phyloP scores from a whole-genome alignment of 2,329 filamentous ascomycete genomes.

The Ilyonectria robusta region DNA sequence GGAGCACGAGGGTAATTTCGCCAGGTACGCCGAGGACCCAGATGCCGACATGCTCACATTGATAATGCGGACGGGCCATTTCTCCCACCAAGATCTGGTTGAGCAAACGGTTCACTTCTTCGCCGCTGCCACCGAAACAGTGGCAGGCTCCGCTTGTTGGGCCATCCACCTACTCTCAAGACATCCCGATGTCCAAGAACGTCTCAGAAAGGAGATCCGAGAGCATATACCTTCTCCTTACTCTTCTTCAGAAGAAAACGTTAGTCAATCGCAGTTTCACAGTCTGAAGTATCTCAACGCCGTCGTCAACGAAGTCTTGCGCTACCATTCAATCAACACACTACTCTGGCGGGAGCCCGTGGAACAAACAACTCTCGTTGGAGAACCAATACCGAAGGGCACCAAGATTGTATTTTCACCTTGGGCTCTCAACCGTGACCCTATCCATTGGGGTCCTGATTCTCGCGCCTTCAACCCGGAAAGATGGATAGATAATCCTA shows the following conservation, averaged over 20 bases:
- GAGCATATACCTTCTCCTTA: constrained; percentile 15
- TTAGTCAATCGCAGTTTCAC: no score
- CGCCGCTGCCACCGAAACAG: constrained; percentile 15
- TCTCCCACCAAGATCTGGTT: constrained; percentile 12
- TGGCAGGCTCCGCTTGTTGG: constrained; percentile 11
- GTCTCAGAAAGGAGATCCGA: constrained; percentile 9
- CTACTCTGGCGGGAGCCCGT: not conserved
- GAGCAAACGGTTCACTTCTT: constrained; percentile 19
- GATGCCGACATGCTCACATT: not conserved
- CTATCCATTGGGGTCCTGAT: constrained; percentile 6
- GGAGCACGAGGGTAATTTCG: no score
- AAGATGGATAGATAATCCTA: no score
- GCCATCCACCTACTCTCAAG: constrained; percentile 13
- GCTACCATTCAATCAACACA: no score
- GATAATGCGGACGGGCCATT: constrained; percentile 11
- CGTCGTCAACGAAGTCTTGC: no score
- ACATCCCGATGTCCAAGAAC: constrained; percentile 12
- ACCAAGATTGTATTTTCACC: constrained; percentile 17
- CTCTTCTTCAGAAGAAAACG: not conserved
- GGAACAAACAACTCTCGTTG: constrained; percentile 6
- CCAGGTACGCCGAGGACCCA: no score
- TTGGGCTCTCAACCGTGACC: constrained; percentile 16
- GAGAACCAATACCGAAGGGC: constrained; percentile 1
- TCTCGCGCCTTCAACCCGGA: no score
- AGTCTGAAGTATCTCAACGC: no score